A percentile compares a stretch with the other conserved stretches of the same genome.
Conservation (phyloP, 371 early-diverging fungal species). For the Apophysomyces elegans region DNA sequence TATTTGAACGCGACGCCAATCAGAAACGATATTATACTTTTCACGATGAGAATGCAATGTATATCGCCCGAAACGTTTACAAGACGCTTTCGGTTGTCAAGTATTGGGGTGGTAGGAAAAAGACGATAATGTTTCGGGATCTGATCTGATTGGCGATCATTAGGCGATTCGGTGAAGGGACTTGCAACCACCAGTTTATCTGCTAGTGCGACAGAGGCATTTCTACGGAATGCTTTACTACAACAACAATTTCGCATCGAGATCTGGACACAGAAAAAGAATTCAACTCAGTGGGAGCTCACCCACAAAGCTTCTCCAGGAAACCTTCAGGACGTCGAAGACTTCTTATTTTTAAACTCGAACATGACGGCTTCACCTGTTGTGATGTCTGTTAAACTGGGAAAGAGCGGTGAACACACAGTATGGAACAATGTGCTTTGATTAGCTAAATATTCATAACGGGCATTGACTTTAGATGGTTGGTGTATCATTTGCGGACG, state of each 20-base stretch:
- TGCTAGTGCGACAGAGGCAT: constrained; percentile 70
- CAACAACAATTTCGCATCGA: constrained; percentile 79
- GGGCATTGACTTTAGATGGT: constrained; percentile 54
- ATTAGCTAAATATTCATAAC: too few species aligned
- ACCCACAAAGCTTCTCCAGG: constrained; percentile 87
- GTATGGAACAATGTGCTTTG: constrained; percentile 26
- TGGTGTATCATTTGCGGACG: constrained; percentile 89
- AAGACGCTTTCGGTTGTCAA: constrained; percentile 91
- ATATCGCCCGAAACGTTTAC: constrained; percentile 83
- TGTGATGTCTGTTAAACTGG: constrained; percentile 77
- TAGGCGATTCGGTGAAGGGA: constrained; percentile 59
- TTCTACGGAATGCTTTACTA: constrained; percentile 81
- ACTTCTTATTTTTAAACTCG: constrained; percentile 76
- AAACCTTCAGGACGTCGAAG: constrained; percentile 89
- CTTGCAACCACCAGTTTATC: constrained; percentile 83
- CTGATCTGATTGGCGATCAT: not conserved
- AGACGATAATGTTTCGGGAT: not conserved
- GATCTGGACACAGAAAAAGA: constrained; percentile 74
- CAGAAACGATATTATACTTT: constrained; percentile 69
- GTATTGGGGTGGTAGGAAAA: constrained; percentile 73
- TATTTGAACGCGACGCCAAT: constrained; percentile 71
- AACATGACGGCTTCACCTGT: constrained; percentile 80
- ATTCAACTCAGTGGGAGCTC: constrained; percentile 55
- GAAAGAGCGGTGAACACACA: constrained; percentile 57
- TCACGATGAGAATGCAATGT: constrained; percentile 89